Base-by-base conservation (phyloP, 805 yeast genomes). In the Phaffomyces antillensis region DNA sequence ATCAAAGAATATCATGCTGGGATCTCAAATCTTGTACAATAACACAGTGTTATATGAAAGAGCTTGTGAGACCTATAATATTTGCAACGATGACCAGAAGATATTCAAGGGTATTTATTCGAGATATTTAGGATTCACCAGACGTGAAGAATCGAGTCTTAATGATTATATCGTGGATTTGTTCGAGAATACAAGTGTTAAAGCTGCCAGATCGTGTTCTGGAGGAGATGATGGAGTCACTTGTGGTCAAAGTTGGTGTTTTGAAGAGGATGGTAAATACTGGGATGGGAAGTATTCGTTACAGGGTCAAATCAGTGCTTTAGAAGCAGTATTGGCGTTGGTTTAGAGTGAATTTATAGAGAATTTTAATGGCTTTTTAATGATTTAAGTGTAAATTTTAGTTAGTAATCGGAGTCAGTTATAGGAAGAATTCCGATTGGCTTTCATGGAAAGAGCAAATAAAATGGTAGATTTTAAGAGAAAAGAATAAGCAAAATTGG, bases 161-260 rank as follows among this genome's bases (percentile, higher is more conserved):
- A 48, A 63, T 45, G 43, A 51, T n/a, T 52, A 58, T 20, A 59
- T 67, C 31, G 56, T 61, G 43, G 61, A 52, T 7, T 58, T 67
- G 52, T 47, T 75, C 23, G 63, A 64, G 15, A 63, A 69, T 28
- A 77, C 83, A 16, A 86, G 88, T 3, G 47, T 52, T 16, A 96
- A 81, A 20, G 96, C 96, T 20, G 93, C 95, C 1, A 67, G 71
- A 53, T 77, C 93, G 0, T 91, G 98, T 65, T 71, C 84, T 1
- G 97, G 97, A 54, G 97, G 96, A 55, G 47, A 64, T 4, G 96
- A 89, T 61, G 86, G 87, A 15, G 81, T 77, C 49, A 86, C 96
- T 0, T 91, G 98, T 70, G 97, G 97, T 26, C 58, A 75, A 45
- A 74, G 84, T 56, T 91, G 98, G 98, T 64, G 76, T 2, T 62